phyloP scores from a whole-genome alignment of 1,284 basidiomycete genomes.

The Sphagnurus paluster region DNA sequence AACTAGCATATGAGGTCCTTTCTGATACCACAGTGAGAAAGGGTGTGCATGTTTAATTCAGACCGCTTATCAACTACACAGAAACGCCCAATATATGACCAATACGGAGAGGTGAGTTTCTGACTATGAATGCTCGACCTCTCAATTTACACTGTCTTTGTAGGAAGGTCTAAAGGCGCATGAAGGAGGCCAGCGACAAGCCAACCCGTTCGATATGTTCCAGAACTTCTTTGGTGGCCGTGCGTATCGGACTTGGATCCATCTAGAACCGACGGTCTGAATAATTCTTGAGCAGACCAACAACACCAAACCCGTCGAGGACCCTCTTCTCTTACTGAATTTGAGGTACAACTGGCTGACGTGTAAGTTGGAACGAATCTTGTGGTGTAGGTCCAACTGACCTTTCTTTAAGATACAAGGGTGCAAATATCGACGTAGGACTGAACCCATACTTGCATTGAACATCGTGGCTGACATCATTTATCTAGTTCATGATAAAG shows the following conservation, averaged over 20 bases:
- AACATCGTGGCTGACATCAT: constrained; percentile 4
- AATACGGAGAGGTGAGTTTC: constrained; percentile 75
- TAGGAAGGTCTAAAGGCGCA: constrained; percentile 88
- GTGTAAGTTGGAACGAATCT: constrained; percentile 53
- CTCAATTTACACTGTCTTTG: neutral
- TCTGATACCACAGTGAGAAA: constrained; percentile 72
- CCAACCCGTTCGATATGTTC: constrained; percentile 95
- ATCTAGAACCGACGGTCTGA: no score
- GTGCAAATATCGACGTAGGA: constrained; percentile 79
- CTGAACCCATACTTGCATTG: neutral
- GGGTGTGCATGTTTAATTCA: constrained; percentile 1
- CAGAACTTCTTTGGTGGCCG: constrained; percentile 87
- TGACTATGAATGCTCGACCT: neutral
- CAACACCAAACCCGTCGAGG: constrained; percentile 78
- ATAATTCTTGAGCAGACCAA: no score
- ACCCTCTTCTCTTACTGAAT: constrained; percentile 81
- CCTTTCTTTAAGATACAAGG: constrained; percentile 57
- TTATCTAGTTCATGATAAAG: constrained; percentile 80
- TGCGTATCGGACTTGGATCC: constrained; percentile 33
- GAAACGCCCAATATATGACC: constrained; percentile 91
- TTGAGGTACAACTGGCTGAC: constrained; percentile 84
- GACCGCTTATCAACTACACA: constrained; percentile 29
- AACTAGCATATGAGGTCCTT: constrained; percentile 87
- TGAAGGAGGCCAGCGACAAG: constrained; percentile 69
- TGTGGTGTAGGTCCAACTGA: constrained; percentile 7